Percentiles rank a stretch among this genome's conserved stretches.
phyloP scores from a whole-genome alignment of 2,329 filamentous ascomycete species.

The Ophiocordyceps australis region DNA sequence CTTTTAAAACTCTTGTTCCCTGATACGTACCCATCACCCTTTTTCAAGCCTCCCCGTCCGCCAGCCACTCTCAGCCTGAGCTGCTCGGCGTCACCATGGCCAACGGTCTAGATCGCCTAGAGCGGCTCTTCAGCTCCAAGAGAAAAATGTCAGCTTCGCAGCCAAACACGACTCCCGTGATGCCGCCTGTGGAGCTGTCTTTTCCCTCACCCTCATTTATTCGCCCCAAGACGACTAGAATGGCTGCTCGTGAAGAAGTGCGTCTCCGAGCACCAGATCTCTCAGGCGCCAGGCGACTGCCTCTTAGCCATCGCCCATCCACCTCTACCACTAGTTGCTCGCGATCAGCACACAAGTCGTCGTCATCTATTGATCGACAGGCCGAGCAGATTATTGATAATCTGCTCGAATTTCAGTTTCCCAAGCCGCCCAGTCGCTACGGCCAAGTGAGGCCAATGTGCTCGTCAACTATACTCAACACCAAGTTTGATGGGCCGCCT shows the following conservation, averaged over 20 bases:
- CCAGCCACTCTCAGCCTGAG: neutral
- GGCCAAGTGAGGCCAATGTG: constrained; percentile 8
- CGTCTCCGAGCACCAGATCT: too few species aligned
- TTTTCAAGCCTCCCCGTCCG: too few species aligned
- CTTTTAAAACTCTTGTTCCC: too few species aligned
- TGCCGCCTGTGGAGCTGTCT: constrained; percentile 11
- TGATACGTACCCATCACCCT: too few species aligned
- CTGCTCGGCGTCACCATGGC: constrained; percentile 20
- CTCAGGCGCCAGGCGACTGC: too few species aligned
- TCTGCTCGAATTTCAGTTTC: constrained; percentile 18
- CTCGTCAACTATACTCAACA: constrained; percentile 6
- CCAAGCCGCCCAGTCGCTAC: constrained; percentile 12
- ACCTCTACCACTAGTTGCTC: too few species aligned
- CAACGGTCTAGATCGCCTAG: constrained; percentile 28
- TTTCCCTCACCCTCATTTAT: constrained; percentile 37
- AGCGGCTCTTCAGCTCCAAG: constrained; percentile 31
- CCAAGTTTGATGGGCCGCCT: constrained; percentile 6
- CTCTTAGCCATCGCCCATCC: too few species aligned
- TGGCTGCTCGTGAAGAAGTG: constrained; percentile 36
- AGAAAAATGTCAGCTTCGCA: constrained; percentile 13
- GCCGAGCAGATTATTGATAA: constrained; percentile 9
- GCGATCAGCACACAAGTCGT: too few species aligned
- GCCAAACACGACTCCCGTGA: constrained; percentile 6
- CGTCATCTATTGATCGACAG: too few species aligned
- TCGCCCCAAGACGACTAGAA: constrained; percentile 31